A percentile compares a stretch with the other conserved stretches of the same genome.
Conservation (phyloP, 495 filamentous ascomycete genomes). For the Articulospora tetracladia region DNA sequence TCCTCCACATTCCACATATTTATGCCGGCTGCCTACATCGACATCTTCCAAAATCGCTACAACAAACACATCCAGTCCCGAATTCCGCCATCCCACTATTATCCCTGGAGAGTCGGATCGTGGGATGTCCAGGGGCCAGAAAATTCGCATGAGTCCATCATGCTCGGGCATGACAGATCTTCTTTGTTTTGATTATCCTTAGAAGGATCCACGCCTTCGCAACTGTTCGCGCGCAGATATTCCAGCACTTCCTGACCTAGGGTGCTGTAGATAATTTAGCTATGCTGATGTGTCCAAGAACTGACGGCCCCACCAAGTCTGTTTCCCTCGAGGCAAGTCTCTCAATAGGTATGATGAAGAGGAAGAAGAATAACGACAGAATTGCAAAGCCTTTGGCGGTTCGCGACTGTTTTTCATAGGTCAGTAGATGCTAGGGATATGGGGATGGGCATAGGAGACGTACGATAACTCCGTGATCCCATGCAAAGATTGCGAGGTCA, state of each 20-base stretch:
- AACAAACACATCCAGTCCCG: conserved; percentile 83
- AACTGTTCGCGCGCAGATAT: conserved; percentile 96
- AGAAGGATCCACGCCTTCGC: conserved; percentile 92
- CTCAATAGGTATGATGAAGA: conserved; percentile 70
- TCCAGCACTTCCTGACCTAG: conserved; percentile 72
- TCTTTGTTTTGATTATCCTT: conserved; percentile 25
- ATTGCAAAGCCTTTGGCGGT: conserved; percentile 71
- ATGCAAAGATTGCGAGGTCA: conserved; percentile 94
- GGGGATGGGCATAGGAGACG: conserved; percentile 31
- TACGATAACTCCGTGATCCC: conserved; percentile 98
- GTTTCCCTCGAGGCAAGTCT: conserved; percentile 66
- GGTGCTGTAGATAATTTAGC: conserved; percentile 58
- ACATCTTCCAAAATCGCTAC: conserved; percentile 86
- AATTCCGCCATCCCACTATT: conserved; percentile 94
- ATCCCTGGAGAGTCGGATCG: conserved; percentile 71
- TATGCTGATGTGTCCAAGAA: not conserved
- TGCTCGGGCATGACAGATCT: conserved; percentile 73
- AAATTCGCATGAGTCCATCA: conserved; percentile 96
- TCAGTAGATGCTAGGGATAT: conserved; percentile 4
- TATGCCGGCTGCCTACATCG: conserved; percentile 55
- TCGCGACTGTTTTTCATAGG: conserved; percentile 31
- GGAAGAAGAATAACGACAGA: conserved; percentile 71
- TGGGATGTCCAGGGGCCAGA: conserved; percentile 90
- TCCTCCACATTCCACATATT: not conserved
- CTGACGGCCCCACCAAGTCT: conserved; percentile 46